Evolutionary conservation across 2,329 filamentous ascomycete genomes (phyloP), one percentile per base, ranked within the genome.

Genomic region (Beauveria medogensis): DNA sequence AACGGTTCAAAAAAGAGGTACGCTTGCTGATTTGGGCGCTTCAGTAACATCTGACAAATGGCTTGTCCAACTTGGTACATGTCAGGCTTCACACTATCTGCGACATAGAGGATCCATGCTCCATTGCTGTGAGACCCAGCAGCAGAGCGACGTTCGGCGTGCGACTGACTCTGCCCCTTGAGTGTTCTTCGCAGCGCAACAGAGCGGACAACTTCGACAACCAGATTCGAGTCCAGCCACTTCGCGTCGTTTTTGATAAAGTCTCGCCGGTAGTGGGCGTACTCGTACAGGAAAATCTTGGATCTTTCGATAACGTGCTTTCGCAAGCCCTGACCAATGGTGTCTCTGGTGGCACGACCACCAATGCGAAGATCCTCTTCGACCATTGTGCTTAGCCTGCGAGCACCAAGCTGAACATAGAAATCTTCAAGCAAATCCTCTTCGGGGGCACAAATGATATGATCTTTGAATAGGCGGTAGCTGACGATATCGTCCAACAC

Each of bases 41-140:
- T 84, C 53, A 99, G 79, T 43, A 99, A 80, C 57, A 96, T 77
- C 68, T 88, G 86, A 64, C 93, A 91, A 52, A 99, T 80, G 28
- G 91, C 91, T 67, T 92, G 89, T 61, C 91, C 94, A 65, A 99
- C 87, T 75, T 99, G 92, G 71, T 96, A 97, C 70, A 95, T 84
- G 70, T 97, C 92, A 34, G 85, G 88, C 62, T 84, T 83, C 1
- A 79, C 73, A 34, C 80, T 82, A 10, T 86, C 83, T 3, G 88
- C 87, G 43, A 97, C 85, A 69, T 88, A 95, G n/a, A 97, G 76
- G 5, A 86, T 82, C 70, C 83, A 88, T 18, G 83, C 81, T 20
- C 76, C 76, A 18, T 75, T 75, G 26, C 72, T 79, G 56, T 80
- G 78, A 50, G 82, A 76, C 46, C 84, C 86, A 41, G 88, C 90